Conservation (phyloP, 768 basidiomycete species). For the Amanita rubescens region DNA sequence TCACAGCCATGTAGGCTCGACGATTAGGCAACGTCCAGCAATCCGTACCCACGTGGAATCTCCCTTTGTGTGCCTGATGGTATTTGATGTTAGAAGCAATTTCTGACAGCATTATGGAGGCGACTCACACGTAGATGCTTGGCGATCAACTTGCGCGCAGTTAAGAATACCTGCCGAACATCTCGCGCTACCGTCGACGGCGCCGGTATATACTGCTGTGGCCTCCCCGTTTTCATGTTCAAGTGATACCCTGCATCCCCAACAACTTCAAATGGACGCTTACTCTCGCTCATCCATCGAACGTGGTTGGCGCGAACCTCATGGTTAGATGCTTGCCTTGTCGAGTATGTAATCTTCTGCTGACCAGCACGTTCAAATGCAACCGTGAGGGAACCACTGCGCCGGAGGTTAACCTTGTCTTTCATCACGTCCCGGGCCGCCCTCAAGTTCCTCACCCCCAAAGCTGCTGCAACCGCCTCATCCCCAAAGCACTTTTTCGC, state of each 20-base stretch:
- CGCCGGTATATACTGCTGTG: neutral
- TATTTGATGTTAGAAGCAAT: neutral
- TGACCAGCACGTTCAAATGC: neutral
- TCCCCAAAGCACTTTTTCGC: conserved; percentile 21
- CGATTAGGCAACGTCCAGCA: conserved; percentile 12
- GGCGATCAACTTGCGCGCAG: neutral
- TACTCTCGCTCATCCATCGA: neutral
- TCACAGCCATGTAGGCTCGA: conserved; percentile 9
- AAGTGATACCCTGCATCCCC: neutral
- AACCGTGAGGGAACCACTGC: neutral
- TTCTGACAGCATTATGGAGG: neutral
- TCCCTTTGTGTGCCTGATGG: neutral
- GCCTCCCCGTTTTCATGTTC: neutral
- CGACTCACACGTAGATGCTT: neutral
- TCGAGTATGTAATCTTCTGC: neutral
- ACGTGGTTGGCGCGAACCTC: neutral
- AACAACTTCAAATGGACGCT: neutral
- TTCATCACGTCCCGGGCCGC: conserved; percentile 4
- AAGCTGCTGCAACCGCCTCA: conserved; percentile 13
- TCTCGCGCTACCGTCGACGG: neutral
- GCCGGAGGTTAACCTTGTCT: neutral
- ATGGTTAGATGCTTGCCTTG: neutral
- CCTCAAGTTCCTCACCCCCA: conserved; percentile 3
- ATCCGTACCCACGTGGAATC: neutral
- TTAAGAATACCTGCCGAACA: neutral